These are phyloP conservation scores for Chaetomiaceae sp. DNA, from an alignment of 2,329 filamentous ascomycete genomes.

Conservation along the genomic window DNA sequence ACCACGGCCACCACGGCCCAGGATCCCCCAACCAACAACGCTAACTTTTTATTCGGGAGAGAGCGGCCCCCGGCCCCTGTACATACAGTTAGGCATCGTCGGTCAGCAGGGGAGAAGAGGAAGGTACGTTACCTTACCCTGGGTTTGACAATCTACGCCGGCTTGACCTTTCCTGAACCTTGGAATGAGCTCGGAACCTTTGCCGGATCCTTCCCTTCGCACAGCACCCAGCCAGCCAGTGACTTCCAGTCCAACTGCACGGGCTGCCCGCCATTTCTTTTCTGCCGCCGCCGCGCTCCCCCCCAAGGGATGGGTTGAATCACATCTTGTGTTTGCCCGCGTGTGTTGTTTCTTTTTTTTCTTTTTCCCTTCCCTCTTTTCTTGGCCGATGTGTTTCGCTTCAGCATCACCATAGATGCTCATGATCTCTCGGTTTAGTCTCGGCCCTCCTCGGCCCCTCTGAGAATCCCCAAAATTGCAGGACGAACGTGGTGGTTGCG, in stretches of 20 bases:
- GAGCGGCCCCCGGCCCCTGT: constrained; percentile 3
- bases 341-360: neutral
- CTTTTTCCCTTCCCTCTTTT: too few species aligned
- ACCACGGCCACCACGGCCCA: neutral
- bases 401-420: neutral
- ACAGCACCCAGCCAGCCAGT: neutral
- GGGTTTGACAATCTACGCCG: neutral
- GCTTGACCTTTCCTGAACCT: neutral
- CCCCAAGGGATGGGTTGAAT: neutral
- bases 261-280: constrained; percentile 1
- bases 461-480: too few species aligned
- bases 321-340: neutral
- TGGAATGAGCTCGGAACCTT: neutral
- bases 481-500: neutral
- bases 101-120: constrained; percentile 1
- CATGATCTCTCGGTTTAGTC: neutral
- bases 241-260: neutral
- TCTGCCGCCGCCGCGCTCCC: neutral
- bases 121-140: neutral
- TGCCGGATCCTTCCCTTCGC: neutral
- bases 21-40: constrained; percentile 6
- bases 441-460: neutral
- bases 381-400: neutral
- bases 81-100: neutral
- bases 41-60: constrained; percentile 4